Base-by-base conservation (phyloP, 2,329 filamentous ascomycete genomes). In the Tolypocladium ovalisporum region DNA sequence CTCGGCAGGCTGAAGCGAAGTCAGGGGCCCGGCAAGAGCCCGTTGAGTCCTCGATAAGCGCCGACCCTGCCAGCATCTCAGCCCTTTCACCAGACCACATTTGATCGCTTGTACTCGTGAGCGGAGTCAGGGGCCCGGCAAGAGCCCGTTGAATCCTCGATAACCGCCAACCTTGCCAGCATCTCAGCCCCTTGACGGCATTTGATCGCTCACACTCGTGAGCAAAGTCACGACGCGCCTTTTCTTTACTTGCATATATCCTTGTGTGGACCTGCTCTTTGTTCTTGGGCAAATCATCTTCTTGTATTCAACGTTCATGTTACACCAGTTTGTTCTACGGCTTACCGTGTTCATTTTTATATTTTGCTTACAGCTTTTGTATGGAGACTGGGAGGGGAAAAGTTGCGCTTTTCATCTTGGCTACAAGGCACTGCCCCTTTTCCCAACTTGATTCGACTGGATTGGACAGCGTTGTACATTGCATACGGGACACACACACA, bases 141-240 rank as follows among this genome's bases (percentile, higher is more conserved):
- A 75, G 64, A 75, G 69, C 59, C 72, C 75, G 5, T 61, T 76
- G 54, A 79, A 72, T 54, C 75, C 77, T 52, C 67, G 66, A 61
- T 67, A 60, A 59, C 52, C 12, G 4, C 52, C 12, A 3, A 34
- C 29, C 29, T 2, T 13, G 22, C 47, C 19, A 4, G 27, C 8
- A n/a, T 8, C 17, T 34, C 17, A 9, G 47, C 5, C 32, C 35
- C 49, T 35, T 37, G 32, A 34, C 24, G 32, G 40, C 24, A 29
- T 24, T 53, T 34, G 51, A n/a, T 17, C 51, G 51, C 19, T 19
- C 32, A 9, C 27, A 12, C 7, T 35, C 34, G 34, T 7, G n/a
- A 13, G 19, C 10, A 34, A 12, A 12, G 9, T 22, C 47, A 35
- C 4, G 5, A 22, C 44, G 34, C 35, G 34, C 17, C 10, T 34